These are phyloP conservation scores for Fusarium nurragi DNA, from an alignment of 2,329 filamentous ascomycete species.

Conservation along the genomic window DNA sequence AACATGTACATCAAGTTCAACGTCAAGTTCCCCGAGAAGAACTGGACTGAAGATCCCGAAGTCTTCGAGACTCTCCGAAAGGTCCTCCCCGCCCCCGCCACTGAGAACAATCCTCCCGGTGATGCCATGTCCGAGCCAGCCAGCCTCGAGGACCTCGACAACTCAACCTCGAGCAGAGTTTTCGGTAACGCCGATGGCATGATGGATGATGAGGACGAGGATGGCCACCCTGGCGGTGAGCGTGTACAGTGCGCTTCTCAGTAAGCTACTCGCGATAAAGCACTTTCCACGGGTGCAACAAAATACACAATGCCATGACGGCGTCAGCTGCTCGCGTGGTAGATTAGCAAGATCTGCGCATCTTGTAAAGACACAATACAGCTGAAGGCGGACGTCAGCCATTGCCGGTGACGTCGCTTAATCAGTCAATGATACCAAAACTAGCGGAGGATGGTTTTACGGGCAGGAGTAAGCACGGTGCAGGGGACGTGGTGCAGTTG, in stretches of 20 bases:
- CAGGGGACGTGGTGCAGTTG: slow-evolving; percentile 18
- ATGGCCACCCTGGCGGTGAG: slow-evolving; percentile 77
- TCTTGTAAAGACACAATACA: slow-evolving; percentile 13
- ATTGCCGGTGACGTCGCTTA: slow-evolving; percentile 30
- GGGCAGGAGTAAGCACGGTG: slow-evolving; percentile 18
- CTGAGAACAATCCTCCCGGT: slow-evolving; percentile 73
- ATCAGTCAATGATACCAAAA: slow-evolving; percentile 46
- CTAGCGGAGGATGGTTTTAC: slow-evolving; percentile 24
- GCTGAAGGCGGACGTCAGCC: slow-evolving; percentile 35
- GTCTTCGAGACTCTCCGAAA: slow-evolving; percentile 83
- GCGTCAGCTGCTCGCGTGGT: slow-evolving; percentile 26
- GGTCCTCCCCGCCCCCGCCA: slow-evolving; percentile 77
- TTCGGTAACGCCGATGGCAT: slow-evolving; percentile 68
- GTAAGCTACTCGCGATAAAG: slow-evolving; percentile 60
- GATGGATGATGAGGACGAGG: slow-evolving; percentile 81
- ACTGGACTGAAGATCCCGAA: slow-evolving; percentile 71
- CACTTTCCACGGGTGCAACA: slow-evolving; percentile 22
- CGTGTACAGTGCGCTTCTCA: slow-evolving; percentile 88
- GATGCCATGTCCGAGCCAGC: slow-evolving; percentile 94
- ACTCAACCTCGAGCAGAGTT: slow-evolving; percentile 69
- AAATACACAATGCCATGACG: slow-evolving; percentile 28
- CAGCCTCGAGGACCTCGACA: slow-evolving; percentile 85
- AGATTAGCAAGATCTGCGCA: slow-evolving; percentile 7
- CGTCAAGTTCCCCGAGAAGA: slow-evolving; percentile 92
- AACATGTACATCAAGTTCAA: slow-evolving; percentile 98